These are phyloP conservation scores for Clarireedia hainanense DNA, from an alignment of 2,329 filamentous ascomycete genomes.

Conservation along the genomic window DNA sequence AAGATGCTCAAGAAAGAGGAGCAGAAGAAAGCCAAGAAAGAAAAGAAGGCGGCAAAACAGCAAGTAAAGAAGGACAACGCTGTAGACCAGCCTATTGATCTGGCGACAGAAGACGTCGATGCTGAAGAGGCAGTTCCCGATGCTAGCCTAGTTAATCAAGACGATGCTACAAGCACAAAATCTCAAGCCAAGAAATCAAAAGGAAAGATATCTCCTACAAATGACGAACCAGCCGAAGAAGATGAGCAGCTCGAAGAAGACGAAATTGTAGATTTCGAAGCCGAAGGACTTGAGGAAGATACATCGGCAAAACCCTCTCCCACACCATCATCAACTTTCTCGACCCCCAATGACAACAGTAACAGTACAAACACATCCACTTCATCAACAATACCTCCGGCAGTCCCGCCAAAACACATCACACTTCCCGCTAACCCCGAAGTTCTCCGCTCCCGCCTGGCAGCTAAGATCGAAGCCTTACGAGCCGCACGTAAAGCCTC, in stretches of 20 bases:
- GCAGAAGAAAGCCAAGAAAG: conserved; percentile 29
- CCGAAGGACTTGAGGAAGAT: conserved; percentile 40
- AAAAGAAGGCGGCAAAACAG: conserved; percentile 40
- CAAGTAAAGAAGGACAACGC: conserved; percentile 20
- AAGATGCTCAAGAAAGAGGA: conserved; percentile 26
- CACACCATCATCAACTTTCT: conserved; percentile 41
- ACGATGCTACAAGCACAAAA: conserved; percentile 12
- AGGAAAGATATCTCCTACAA: conserved; percentile 14
- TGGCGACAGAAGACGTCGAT: conserved; percentile 16
- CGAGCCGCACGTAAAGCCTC: conserved; percentile 83
- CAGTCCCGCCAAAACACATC: conserved; percentile 56
- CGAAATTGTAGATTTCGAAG: conserved; percentile 38
- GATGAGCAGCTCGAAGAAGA: conserved; percentile 20
- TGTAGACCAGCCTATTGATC: conserved; percentile 2
- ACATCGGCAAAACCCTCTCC: conserved; percentile 33
- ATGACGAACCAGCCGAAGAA: conserved; percentile 18
- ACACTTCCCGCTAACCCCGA: conserved; percentile 64
- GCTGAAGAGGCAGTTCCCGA: conserved; percentile 18
- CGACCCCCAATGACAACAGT: conserved; percentile 53
- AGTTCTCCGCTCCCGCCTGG: conserved; percentile 68
- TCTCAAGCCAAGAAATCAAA: conserved; percentile 11
- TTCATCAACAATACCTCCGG: conserved; percentile 55
- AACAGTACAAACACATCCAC: conserved; percentile 58
- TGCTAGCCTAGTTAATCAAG: not conserved
- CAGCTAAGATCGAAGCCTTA: conserved; percentile 76